Evolutionary conservation across 495 filamentous ascomycete species (phyloP).

Genomic region (Aspergillus asperescens): DNA sequence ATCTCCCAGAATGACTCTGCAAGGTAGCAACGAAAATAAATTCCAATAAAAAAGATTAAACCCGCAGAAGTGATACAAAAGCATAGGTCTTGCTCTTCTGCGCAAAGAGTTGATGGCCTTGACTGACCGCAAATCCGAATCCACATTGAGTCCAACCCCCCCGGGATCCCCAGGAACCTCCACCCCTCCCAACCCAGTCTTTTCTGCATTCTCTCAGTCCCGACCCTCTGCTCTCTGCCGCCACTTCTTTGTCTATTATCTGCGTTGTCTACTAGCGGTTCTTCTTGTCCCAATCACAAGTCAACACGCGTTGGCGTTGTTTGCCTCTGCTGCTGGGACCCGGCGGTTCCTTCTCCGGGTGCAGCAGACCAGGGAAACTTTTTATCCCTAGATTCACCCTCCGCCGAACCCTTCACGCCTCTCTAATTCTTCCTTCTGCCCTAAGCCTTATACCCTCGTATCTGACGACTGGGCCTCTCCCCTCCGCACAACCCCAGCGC

Average conservation of each 20-base stretch:
- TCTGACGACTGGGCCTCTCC: background rate
- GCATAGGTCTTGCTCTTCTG: no score
- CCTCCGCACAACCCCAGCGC: background rate
- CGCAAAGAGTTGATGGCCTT: no score
- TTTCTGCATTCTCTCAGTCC: background rate
- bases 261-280: slow-evolving; percentile 2
- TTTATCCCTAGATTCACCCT: slow-evolving; percentile 18
- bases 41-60: background rate
- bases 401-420: slow-evolving; percentile 9
- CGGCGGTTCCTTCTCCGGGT: slow-evolving; percentile 29
- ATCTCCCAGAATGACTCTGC: background rate
- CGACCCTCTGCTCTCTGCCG: no score
- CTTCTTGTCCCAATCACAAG: slow-evolving; percentile 34
- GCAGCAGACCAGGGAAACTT: slow-evolving; percentile 20
- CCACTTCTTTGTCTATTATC: background rate
- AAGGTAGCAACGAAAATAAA: background rate
- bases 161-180: background rate
- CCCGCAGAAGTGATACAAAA: background rate
- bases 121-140: background rate
- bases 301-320: slow-evolving; percentile 21
- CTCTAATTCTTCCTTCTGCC: slow-evolving; percentile 1
- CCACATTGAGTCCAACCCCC: background rate
- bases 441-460: background rate
- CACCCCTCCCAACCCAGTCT: background rate
- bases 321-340: slow-evolving; percentile 27